Evolutionary conservation across 192 early-diverging fungal genomes (phyloP), one percentile per base, ranked within the genome.

Genomic region (Mortierella alpina): DNA sequence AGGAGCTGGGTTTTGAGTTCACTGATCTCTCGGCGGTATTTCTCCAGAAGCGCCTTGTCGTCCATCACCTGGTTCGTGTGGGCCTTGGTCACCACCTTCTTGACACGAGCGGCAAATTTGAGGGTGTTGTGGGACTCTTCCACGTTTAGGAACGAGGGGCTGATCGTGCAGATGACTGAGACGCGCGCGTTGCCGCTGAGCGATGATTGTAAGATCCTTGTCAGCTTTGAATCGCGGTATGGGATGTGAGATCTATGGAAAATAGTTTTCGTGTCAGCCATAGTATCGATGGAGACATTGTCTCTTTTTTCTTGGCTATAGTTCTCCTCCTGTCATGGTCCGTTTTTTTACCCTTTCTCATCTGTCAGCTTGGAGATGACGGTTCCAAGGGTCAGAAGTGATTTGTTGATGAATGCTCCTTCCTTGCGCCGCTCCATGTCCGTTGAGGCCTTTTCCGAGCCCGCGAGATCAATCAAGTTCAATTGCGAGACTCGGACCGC

Each of bases 381-480:
- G 0, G 92, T 97, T 23, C 95, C 96, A 6, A 99, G 88, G 4
- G 97, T 91, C 50, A 97, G 82, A n/a, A 99, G 59, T 3, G 83
- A 86, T 69, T 94, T 95, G 87, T 99, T 99, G 68, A 99, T 99
- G 62, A 89, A 96, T 9, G 95, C 92, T 6, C 96, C 98, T 75
- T 99, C 98, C 71, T 96, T 96, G 18, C 96, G 88, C 17, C 97
- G 90, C 61, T 93, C 93, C 10, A 85, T 86, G 58, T 96, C 93
- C 7, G 93, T 90, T 0, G 91, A 90, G 0, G 93, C 97, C 60
- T 96, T 95, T 84, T 99, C 98, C 13, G 94, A 95, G 18, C 98
- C 98, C 9, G 97, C 97, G 60, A 99, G 75, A 84, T 99, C 98
- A 57, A 99, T 96, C 60, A 99, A 84, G 73, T 98, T 99, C 71